phyloP scores from a whole-genome alignment of 352 stramenopile genomes.

The Phytopythium helicoides region DNA sequence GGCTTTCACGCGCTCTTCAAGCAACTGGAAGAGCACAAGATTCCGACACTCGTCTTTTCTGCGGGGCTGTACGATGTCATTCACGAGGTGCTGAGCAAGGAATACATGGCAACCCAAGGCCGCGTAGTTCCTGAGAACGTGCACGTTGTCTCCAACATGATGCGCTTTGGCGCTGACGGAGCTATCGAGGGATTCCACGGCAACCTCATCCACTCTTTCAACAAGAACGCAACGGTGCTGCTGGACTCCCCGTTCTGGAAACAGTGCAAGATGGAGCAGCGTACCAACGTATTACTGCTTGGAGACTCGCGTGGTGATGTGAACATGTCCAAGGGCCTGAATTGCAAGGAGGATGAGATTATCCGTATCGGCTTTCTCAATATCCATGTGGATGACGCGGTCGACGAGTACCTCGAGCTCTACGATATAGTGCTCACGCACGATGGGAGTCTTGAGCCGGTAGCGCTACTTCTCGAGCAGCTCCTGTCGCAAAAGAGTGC shows the following conservation, averaged over 20 bases:
- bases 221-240: slow-evolving; percentile 75
- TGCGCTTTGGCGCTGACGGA: slow-evolving; percentile 51
- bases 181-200: slow-evolving; percentile 53
- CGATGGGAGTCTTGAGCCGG: slow-evolving; percentile 49
- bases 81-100: slow-evolving; percentile 39
- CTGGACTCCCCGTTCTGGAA: slow-evolving; percentile 59
- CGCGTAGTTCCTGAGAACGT: slow-evolving; percentile 42
- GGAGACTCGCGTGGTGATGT: slow-evolving; percentile 65
- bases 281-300: slow-evolving; percentile 63
- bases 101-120: slow-evolving; percentile 28
- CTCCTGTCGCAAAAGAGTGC: slow-evolving; percentile 12
- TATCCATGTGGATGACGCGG: slow-evolving; percentile 52
- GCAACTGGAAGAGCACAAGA: slow-evolving; percentile 26
- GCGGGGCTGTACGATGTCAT: slow-evolving; percentile 59
- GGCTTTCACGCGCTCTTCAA: slow-evolving; percentile 49
- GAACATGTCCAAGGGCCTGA: slow-evolving; percentile 53
- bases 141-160: slow-evolving; percentile 79
- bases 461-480: slow-evolving; percentile 49
- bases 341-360: slow-evolving; percentile 30
- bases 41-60: slow-evolving; percentile 68
- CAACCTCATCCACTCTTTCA: slow-evolving; percentile 68
- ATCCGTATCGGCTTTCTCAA: slow-evolving; percentile 74
- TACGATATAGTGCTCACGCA: slow-evolving; percentile 73
- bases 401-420: slow-evolving; percentile 61
- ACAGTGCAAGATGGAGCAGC: slow-evolving; percentile 41